Base-by-base conservation (phyloP, 2,329 filamentous ascomycete species). In the Incumbomyces lentus region DNA sequence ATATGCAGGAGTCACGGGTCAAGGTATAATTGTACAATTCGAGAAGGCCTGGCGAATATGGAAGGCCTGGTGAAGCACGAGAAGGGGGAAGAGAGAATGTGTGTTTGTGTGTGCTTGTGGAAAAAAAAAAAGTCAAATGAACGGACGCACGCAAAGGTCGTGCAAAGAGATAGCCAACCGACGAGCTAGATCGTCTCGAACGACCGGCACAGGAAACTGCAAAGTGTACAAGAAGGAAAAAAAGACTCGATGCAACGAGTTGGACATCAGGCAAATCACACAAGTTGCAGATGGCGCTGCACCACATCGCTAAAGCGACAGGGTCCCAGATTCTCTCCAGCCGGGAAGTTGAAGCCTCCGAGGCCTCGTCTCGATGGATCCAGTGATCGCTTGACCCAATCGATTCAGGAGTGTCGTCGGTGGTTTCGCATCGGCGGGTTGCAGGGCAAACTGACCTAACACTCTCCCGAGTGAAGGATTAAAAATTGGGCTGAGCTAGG, bases 371-470 rank as follows among this genome's bases (percentile, higher is more conserved):
- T 13, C 34, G 31, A 36, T n/a, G 22, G 31, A 34, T 8, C 40
- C 14, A 11, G 12, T 13, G 13, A 26, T 35, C n/a, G 30, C 30
- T 11, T 44, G 32, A 16, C 19, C 40, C 40, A 44, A 44, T 35
- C 14, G 17, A 35, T 44, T 44, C 40, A 44, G 40, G 40, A 44
- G 40, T 34, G 40, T 44, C 40, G 40, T 44, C 35, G 40, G 40
- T 36, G 7, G 40, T 44, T 44, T 44, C 16, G 29, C 31, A 22
- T 44, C 6, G 40, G 17, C 40, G 40, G 40, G 14, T 10, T 18
- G 14, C 16, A 35, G 31, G 26, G 22, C 32, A 19, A 34, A 14
- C 13, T 2, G 17, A 17, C 40, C 32, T n/a, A 19, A 14, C 16
- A 36, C 5, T 44, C 16, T 13, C 11, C 18, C 14, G 14, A 40